Percentiles rank a stretch among this genome's conserved stretches.
These are phyloP conservation scores for Bauhinia variegata DNA, from an alignment of 306 rosid species.

Conservation along the genomic window DNA sequence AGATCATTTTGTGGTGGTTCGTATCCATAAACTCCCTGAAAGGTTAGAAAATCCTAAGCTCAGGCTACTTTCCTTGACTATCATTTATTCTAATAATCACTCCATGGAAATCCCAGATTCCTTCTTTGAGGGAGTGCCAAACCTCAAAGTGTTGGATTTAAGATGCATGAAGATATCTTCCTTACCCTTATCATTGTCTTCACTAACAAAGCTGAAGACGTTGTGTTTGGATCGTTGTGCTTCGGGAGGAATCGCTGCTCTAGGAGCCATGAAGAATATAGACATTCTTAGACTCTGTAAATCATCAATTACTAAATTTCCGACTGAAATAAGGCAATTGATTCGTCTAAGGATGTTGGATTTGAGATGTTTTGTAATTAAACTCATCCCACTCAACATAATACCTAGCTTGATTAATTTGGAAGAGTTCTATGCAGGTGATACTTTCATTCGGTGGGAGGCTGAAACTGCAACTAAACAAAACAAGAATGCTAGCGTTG, in stretches of 20 bases:
- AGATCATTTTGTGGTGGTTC: too few species aligned
- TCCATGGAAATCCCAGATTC: neutral
- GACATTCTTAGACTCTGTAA: fast-evolving
- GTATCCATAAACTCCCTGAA: conserved; percentile 19
- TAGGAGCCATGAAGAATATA: conserved; percentile 13
- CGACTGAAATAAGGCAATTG: too few species aligned
- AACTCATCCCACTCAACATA: too few species aligned
- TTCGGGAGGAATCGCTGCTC: neutral
- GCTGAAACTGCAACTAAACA: neutral
- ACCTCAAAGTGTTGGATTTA: conserved; percentile 15
- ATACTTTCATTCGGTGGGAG: conserved; percentile 10
- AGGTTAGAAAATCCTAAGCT: neutral
- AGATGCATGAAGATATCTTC: neutral
- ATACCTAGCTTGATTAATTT: too few species aligned
- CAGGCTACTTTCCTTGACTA: fast-evolving
- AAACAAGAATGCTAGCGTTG: conserved; percentile 20
- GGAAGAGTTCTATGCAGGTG: too few species aligned
- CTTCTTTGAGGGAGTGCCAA: neutral
- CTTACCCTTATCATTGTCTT: conserved; percentile 1
- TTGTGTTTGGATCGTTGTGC: neutral
- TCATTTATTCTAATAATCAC: fast-evolving
- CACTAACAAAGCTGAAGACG: neutral
- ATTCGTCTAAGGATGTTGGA: too few species aligned
- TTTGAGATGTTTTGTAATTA: too few species aligned
- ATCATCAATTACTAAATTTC: neutral